phyloP scores from a whole-genome alignment of 208 protist species.

The Leishmania braziliensis region DNA sequence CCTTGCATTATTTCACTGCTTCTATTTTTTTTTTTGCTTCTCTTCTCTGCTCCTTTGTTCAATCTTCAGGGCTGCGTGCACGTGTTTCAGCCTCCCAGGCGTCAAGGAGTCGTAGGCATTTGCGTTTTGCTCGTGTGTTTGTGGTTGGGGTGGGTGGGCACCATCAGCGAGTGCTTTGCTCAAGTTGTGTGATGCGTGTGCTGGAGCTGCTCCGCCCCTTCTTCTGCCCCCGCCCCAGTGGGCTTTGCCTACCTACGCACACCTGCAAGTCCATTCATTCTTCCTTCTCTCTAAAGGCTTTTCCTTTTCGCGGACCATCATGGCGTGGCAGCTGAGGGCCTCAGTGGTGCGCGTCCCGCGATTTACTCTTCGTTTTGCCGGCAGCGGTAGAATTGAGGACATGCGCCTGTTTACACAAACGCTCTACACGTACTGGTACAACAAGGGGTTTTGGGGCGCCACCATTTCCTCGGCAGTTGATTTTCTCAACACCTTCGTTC shows the following conservation, averaged over 20 bases:
- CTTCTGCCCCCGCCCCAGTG: not conserved
- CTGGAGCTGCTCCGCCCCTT: not conserved
- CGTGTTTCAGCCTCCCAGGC: not conserved
- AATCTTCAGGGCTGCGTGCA: not conserved
- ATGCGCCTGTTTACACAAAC: slow-evolving; percentile 69
- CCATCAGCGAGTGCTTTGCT: not conserved
- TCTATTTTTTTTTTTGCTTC: not conserved
- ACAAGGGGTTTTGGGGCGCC: slow-evolving; percentile 73
- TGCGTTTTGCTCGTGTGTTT: not conserved
- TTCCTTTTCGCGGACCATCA: not conserved
- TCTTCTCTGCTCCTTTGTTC: not conserved
- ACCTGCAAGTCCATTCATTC: not conserved
- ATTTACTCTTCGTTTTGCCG: slow-evolving; percentile 51
- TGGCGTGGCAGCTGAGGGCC: slow-evolving; percentile 27
- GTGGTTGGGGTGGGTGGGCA: not conserved
- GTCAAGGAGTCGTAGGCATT: not conserved
- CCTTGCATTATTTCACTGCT: not conserved
- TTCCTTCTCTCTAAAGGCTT: not conserved
- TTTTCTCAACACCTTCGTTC: slow-evolving; percentile 64
- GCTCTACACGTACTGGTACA: slow-evolving; percentile 75
- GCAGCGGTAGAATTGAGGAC: slow-evolving; percentile 60
- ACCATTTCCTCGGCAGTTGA: slow-evolving; percentile 58
- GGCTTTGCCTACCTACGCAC: not conserved
- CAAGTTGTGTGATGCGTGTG: not conserved
- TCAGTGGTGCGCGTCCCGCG: slow-evolving; percentile 26